Evolutionary conservation across 1,284 basidiomycete species (phyloP), one percentile per base, ranked within the genome.

Genomic region (Trichosporon inkin): DNA sequence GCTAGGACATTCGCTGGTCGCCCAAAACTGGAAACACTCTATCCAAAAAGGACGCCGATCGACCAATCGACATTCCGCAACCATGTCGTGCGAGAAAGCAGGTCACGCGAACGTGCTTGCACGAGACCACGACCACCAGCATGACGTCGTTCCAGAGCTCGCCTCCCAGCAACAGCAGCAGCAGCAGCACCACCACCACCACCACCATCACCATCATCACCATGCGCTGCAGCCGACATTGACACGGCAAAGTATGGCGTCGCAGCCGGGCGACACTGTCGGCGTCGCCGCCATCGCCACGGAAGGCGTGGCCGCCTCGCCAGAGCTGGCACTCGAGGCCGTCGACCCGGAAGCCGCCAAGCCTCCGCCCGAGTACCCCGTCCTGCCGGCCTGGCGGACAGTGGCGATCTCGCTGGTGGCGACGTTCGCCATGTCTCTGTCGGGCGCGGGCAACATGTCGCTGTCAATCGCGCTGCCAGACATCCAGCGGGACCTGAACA

Each of bases 401-500:
- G 22, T 60, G 10, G 65, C 41, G n/a, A 63, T 63, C 49, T 52
- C 56, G 17, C 37, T 47, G 2, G 53, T 58, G 2, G 40, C 60
- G 37, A 62, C 63, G 10, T 35, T 59, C 14, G 58, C 62, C 51
- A 64, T 61, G 58, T 40, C 65, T 19, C 56, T 66, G 37, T 56
- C 58, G 5, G 60, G 58, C 13, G 65, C 62, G 3, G 62, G 65
- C 37, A 55, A 60, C 17, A 66, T 68, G 62, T 57, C 73, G 0
- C 64, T 81, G 16, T 77, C 75, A 14, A 85, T 89, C 49, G 81
- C 86, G 0, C 78, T 90, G 2, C 86, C 88, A 0, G 81, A 81
- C 0, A 87, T 90, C 40, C 83, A 83, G 39, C 67, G 68, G 10
- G 82, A 83, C 28, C 74, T 88, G 35, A 28, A 77, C 24, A 77